Conservation (phyloP, 179 eudicot species). For the Pouteria campechiana region DNA sequence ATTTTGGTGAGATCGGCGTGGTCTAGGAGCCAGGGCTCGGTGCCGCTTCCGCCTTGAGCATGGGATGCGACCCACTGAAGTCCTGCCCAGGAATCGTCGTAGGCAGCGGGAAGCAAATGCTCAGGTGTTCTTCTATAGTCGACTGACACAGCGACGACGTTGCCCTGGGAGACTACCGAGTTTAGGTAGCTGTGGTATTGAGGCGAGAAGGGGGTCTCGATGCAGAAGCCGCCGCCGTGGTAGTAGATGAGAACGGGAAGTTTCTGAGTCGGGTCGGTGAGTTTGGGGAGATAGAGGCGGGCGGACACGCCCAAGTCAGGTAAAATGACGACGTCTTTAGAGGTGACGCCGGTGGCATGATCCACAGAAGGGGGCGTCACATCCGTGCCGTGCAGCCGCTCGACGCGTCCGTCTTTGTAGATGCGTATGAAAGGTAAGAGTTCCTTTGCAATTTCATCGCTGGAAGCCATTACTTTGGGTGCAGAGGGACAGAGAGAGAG, state of each 20-base stretch:
- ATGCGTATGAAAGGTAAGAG: constrained; percentile 17
- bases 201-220: constrained; percentile 34
- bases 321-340: constrained; percentile 32
- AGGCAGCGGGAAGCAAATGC: constrained; percentile 29
- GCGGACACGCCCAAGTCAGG: constrained; percentile 15
- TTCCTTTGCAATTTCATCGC: constrained; percentile 12
- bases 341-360: constrained; percentile 17
- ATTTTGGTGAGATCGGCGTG: constrained; percentile 27
- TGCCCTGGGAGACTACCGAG: constrained; percentile 15
- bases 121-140: constrained; percentile 57
- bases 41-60: not conserved
- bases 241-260: constrained; percentile 47
- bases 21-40: constrained; percentile 27
- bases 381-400: constrained; percentile 9
- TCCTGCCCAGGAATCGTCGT: constrained; percentile 45
- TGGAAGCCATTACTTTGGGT: not conserved
- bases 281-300: constrained; percentile 33
- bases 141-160: constrained; percentile 24
- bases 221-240: constrained; percentile 62
- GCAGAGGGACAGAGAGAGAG: too few relatives aligned
- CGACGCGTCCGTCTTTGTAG: constrained; percentile 27
- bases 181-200: constrained; percentile 16
- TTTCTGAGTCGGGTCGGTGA: constrained; percentile 6
- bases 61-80: constrained; percentile 44
- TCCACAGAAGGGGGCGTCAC: constrained; percentile 19